Evolutionary conservation across 2,329 filamentous ascomycete species (phyloP).

Genomic region (Clonostachys solani): DNA sequence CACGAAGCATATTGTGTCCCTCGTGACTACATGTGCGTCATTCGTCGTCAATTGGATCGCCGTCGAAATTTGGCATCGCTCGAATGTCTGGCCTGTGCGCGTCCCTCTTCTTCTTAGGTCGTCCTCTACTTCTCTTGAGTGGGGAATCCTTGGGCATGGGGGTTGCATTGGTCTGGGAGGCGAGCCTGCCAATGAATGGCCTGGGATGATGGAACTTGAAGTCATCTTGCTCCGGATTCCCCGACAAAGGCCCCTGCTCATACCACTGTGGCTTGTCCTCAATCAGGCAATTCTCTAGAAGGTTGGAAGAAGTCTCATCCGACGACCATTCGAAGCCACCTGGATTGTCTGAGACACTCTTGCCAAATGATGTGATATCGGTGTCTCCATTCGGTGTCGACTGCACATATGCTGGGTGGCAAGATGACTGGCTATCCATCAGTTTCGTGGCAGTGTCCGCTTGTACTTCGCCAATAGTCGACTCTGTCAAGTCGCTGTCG

Average conservation of each 20-base stretch:
- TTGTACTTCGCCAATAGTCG: conserved; percentile 8
- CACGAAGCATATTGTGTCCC: too few species aligned
- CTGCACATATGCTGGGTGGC: conserved; percentile 11
- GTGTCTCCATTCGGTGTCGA: conserved; percentile 6
- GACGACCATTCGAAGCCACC: background rate
- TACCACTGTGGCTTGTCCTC: background rate
- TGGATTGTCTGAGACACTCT: background rate
- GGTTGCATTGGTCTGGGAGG: conserved; percentile 2
- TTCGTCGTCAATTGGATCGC: conserved; percentile 10
- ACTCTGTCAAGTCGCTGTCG: conserved; percentile 7
- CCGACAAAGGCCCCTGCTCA: background rate
- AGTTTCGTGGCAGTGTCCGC: background rate
- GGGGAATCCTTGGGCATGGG: background rate
- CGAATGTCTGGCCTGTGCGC: conserved; percentile 23
- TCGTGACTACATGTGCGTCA: too few species aligned
- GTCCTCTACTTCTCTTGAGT: conserved; percentile 6
- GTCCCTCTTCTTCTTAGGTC: conserved; percentile 10
- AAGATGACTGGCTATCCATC: background rate
- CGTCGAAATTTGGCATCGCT: conserved; percentile 21
- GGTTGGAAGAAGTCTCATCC: background rate
- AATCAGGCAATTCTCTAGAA: background rate
- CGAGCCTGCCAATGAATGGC: conserved; percentile 23
- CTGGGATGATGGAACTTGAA: conserved; percentile 20
- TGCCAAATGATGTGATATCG: background rate
- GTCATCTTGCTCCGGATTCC: conserved; percentile 1